These are phyloP conservation scores for Allium cepa DNA, from an alignment of 106 monocot species.

Conservation along the genomic window DNA sequence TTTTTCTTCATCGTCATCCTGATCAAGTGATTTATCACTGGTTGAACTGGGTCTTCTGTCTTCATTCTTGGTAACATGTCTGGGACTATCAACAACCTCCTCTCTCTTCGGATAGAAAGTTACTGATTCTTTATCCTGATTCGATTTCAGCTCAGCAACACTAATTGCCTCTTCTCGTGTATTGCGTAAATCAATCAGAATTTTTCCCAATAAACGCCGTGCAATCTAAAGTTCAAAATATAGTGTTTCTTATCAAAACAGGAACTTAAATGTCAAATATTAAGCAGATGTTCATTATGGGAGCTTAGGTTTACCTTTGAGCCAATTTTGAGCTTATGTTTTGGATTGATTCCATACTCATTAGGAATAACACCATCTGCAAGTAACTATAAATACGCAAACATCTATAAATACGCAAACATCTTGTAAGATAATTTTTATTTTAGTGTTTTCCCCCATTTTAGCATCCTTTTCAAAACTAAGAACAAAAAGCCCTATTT, in stretches of 20 bases:
- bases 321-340: conserved; percentile 95
- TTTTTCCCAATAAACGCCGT: conserved; percentile 87
- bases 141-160: conserved; percentile 73
- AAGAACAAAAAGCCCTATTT: no score
- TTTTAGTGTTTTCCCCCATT: not conserved
- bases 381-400: conserved; percentile 50
- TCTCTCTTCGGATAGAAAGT: conserved; percentile 36
- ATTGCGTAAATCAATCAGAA: conserved; percentile 86
- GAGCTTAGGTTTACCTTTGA: conserved; percentile 59
- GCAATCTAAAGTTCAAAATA: conserved; percentile 46
- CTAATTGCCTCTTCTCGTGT: conserved; percentile 91
- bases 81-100: conserved; percentile 33
- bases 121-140: conserved; percentile 23
- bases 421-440: not conserved
- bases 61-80: conserved; percentile 37
- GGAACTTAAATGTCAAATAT: no score
- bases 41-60: conserved; percentile 60
- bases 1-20: conserved; percentile 81
- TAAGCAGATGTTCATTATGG: not conserved
- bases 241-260: no score
- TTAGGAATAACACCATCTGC: conserved; percentile 99
- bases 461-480: no score
- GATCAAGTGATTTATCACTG: conserved; percentile 75
- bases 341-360: conserved; percentile 95
- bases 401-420: conserved; percentile 6